Conservation (phyloP, 768 basidiomycete species). For the Russula sp. region DNA sequence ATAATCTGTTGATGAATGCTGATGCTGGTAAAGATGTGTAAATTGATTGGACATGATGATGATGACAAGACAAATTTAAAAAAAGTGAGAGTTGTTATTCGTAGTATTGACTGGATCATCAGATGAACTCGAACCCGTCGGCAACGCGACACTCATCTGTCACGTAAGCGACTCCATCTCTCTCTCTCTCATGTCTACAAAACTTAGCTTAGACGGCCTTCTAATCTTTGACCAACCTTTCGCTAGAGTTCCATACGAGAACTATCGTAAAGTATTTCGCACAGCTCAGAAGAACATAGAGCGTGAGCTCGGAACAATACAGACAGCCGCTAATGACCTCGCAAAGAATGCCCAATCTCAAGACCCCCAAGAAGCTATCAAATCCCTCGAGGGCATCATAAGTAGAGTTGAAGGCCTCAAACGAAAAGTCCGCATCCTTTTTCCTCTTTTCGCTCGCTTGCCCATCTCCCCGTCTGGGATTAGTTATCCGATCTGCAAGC, state of each 20-base stretch:
- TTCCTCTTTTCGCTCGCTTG: not conserved
- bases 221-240: conserved; percentile 85
- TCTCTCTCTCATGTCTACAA: conserved; percentile 32
- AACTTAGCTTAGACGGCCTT: conserved; percentile 64
- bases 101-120: not conserved
- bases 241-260: conserved; percentile 79
- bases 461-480: conserved; percentile 1
- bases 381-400: conserved; percentile 71
- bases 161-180: conserved; percentile 7
- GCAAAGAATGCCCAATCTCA: conserved; percentile 39
- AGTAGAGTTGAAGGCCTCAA: conserved; percentile 72
- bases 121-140: too few relatives aligned
- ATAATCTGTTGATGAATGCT: not conserved
- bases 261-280: conserved; percentile 83
- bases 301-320: conserved; percentile 62
- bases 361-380: conserved; percentile 47
- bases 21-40: conserved; percentile 17
- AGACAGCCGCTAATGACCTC: conserved; percentile 55
- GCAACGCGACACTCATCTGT: not conserved
- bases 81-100: too few relatives aligned
- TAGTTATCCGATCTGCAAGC: conserved; percentile 49
- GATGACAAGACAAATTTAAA: too few relatives aligned
- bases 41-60: conserved; percentile 21
- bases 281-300: conserved; percentile 77
- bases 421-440: conserved; percentile 60